These are phyloP conservation scores for Erucastrum elatum DNA, from an alignment of 345 rosid species.

Conservation along the genomic window DNA sequence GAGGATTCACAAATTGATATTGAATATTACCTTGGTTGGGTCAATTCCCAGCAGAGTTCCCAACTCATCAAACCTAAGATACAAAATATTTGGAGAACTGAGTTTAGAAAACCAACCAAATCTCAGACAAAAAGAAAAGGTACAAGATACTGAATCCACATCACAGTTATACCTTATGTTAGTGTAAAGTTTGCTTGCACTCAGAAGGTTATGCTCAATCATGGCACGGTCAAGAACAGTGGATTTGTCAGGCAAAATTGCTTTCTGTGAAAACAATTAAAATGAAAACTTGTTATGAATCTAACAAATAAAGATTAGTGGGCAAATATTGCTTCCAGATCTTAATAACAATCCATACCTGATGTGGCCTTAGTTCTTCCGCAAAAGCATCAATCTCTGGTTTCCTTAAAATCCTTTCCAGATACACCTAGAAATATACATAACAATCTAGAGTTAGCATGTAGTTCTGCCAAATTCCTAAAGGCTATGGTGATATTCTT, in stretches of 20 bases:
- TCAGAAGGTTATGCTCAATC: constrained; percentile 96
- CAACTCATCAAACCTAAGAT: constrained; percentile 80
- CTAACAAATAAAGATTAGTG: neutral
- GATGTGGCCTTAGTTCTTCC: constrained; percentile 90
- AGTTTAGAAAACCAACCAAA: neutral
- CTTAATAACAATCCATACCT: constrained; percentile 48
- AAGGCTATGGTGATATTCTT: neutral
- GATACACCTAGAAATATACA: constrained; percentile 67
- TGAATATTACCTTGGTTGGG: constrained; percentile 69
- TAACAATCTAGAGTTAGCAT: neutral
- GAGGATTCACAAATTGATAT: neutral
- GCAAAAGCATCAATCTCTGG: constrained; percentile 97
- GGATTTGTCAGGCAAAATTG: constrained; percentile 86
- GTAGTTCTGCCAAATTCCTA: constrained; percentile 20
- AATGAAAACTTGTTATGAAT: neutral
- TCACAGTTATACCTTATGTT: constrained; percentile 70
- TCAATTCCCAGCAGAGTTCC: constrained; percentile 95
- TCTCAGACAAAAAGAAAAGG: neutral
- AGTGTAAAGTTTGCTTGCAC: constrained; percentile 97
- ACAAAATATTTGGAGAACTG: constrained; percentile 10
- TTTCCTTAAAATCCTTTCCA: constrained; percentile 90
- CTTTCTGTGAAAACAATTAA: constrained; percentile 63
- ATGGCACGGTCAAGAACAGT: constrained; percentile 95
- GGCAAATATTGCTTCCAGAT: constrained; percentile 14
- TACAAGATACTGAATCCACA: neutral